Evolutionary conservation across 164 flowering plant species (phyloP).

Genomic region (Annona squamosa): DNA sequence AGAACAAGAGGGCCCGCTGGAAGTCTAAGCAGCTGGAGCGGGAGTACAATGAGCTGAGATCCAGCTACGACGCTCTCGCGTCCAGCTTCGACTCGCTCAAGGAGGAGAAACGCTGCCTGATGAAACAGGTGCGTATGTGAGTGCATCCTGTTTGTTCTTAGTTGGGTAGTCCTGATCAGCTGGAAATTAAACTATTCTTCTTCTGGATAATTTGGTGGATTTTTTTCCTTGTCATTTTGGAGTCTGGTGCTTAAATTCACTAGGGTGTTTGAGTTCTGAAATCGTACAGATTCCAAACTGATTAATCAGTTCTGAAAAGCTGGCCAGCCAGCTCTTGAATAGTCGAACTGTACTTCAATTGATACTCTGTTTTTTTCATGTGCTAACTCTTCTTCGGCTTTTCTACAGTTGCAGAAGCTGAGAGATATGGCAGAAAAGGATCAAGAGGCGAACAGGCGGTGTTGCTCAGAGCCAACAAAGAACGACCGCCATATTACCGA

Average conservation of each 20-base stretch:
- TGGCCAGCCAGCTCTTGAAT: too few species aligned
- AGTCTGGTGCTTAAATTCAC: too few species aligned
- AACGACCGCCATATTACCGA: conserved; percentile 13
- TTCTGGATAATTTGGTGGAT: too few species aligned
- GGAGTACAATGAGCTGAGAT: conserved; percentile 36
- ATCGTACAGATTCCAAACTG: too few species aligned
- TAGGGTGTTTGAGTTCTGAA: too few species aligned
- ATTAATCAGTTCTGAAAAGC: too few species aligned
- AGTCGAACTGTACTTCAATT: too few species aligned
- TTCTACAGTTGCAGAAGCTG: conserved; percentile 42
- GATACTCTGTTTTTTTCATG: too few species aligned
- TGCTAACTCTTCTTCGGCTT: background rate
- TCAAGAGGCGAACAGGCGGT: conserved; percentile 5
- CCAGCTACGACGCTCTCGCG: conserved; percentile 38
- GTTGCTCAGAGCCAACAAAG: conserved; percentile 9
- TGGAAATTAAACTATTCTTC: too few species aligned
- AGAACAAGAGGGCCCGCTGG: conserved; percentile 82
- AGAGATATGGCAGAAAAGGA: conserved; percentile 22
- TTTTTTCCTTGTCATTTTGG: too few species aligned
- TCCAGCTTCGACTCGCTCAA: conserved; percentile 34
- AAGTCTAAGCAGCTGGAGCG: conserved; percentile 69
- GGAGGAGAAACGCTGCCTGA: conserved; percentile 49
- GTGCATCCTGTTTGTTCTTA: too few species aligned
- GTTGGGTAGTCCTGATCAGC: too few species aligned
- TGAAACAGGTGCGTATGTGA: conserved; percentile 34